Evolutionary conservation across 202 grass and related monocot species (phyloP).

Genomic region (Panicum hallii): DNA sequence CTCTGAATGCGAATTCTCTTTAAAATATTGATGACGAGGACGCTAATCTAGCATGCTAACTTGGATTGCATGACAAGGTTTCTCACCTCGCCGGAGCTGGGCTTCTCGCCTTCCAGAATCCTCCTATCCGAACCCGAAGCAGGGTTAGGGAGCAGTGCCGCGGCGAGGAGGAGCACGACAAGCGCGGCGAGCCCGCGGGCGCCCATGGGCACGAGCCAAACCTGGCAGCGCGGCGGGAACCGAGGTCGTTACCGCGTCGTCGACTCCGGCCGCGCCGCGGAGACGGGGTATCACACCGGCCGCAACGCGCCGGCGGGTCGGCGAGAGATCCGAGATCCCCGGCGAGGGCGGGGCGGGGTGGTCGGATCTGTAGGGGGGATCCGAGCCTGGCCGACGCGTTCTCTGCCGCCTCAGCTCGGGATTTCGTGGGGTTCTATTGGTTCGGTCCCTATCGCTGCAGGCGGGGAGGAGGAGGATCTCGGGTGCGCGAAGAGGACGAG

Average conservation of each 20-base stretch:
- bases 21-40: neutral
- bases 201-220: conserved; percentile 36
- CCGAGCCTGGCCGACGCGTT: neutral
- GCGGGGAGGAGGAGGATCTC: neutral
- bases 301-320: neutral
- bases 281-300: conserved; percentile 24
- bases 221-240: neutral
- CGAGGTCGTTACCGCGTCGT: neutral
- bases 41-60: neutral
- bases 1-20: neutral
- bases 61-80: neutral
- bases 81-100: conserved; percentile 33
- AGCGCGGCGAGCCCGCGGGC: conserved; percentile 29
- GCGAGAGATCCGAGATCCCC: conserved; percentile 33
- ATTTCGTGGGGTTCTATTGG: neutral
- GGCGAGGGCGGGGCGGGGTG: neutral
- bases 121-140: conserved; percentile 46
- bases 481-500: neutral
- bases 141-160: conserved; percentile 29
- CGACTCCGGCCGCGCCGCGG: conserved; percentile 25
- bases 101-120: conserved; percentile 46
- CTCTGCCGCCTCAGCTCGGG: neutral
- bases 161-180: conserved; percentile 32
- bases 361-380: conserved; percentile 30
- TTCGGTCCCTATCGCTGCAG: conserved; percentile 10